These are phyloP conservation scores for Xylariaceae sp. DNA, from an alignment of 2,329 filamentous ascomycete species.

Conservation along the genomic window DNA sequence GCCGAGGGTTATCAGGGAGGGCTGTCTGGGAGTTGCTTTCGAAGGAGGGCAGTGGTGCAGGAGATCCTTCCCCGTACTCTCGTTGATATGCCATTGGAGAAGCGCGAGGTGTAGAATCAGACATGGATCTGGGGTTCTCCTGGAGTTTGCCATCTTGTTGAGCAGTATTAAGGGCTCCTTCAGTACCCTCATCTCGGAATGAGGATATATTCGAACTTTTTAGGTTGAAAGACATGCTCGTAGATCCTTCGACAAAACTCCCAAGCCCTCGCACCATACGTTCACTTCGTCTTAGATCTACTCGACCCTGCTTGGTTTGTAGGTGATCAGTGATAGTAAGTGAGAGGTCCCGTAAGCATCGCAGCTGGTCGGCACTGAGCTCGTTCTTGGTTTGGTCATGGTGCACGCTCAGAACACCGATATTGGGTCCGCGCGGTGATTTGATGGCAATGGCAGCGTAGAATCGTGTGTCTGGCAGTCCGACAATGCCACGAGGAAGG, in stretches of 20 bases:
- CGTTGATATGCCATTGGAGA: no score
- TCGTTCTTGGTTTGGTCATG: constrained; percentile 9
- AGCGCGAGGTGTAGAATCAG: no score
- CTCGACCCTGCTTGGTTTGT: constrained; percentile 7
- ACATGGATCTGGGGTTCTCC: no score
- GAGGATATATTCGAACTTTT: constrained; percentile 10
- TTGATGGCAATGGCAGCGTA: constrained; percentile 18
- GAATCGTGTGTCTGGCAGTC: constrained; percentile 7
- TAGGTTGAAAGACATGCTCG: constrained; percentile 19
- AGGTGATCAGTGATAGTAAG: constrained; percentile 15
- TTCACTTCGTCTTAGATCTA: constrained; percentile 14
- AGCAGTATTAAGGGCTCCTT: constrained; percentile 19
- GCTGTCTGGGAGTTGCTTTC: no score
- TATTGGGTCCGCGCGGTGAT: constrained; percentile 13
- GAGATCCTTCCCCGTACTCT: no score
- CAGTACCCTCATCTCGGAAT: constrained; percentile 16
- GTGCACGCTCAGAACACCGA: constrained; percentile 15
- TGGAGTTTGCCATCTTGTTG: constrained; percentile 14
- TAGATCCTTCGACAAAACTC: constrained; percentile 21
- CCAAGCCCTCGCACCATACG: constrained; percentile 23
- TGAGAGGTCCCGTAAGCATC: constrained; percentile 16
- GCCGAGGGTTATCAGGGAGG: no score
- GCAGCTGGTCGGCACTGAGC: neutral
- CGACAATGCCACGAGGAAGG: neutral
- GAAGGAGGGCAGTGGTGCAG: no score